phyloP scores from a whole-genome alignment of 164 flowering plant genomes.

The Magnolia sinica region DNA sequence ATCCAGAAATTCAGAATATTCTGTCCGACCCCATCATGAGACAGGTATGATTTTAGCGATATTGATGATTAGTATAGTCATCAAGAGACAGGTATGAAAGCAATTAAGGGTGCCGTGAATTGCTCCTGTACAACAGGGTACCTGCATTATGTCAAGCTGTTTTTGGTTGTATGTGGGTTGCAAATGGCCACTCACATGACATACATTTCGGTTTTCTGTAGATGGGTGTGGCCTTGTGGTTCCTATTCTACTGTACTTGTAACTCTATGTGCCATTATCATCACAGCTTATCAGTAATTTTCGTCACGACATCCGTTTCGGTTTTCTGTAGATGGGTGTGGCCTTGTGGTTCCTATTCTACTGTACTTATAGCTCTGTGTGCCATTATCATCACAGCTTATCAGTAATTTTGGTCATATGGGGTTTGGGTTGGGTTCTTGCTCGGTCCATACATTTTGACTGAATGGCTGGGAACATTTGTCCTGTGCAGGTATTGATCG shows the following conservation, averaged over 20 bases:
- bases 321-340: neutral
- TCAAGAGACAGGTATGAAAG: conserved; percentile 87
- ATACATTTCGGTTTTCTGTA: neutral
- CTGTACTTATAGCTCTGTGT: too few species aligned
- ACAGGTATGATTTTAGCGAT: conserved; percentile 52
- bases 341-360: too few species aligned
- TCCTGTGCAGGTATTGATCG: conserved; percentile 58
- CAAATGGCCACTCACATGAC: neutral
- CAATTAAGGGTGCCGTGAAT: neutral
- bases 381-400: too few species aligned
- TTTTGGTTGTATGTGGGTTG: neutral
- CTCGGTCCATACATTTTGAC: neutral
- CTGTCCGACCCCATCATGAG: conserved; percentile 96
- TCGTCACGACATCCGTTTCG: neutral
- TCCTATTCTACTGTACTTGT: too few species aligned
- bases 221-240: neutral
- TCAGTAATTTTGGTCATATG: too few species aligned
- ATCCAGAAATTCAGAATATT: conserved; percentile 92
- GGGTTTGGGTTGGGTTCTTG: neutral
- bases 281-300: too few species aligned
- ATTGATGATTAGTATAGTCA: neutral
- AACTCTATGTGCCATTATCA: too few species aligned
- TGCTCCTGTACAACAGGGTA: too few species aligned
- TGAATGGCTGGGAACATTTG: neutral
- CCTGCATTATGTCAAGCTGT: too few species aligned